These are phyloP conservation scores for Lentinula sp. DNA, from an alignment of 768 basidiomycete species.

Conservation along the genomic window DNA sequence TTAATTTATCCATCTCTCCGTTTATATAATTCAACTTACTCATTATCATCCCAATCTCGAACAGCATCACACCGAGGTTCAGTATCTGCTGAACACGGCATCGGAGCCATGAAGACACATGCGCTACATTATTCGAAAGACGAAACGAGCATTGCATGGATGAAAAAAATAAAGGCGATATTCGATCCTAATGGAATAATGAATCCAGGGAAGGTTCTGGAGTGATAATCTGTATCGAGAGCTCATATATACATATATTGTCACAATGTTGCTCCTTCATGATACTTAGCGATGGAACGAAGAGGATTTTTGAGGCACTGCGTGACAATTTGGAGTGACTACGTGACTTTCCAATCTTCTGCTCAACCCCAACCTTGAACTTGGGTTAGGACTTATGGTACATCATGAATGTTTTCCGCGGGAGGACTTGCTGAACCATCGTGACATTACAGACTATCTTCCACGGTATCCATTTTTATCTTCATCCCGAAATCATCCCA, in stretches of 20 bases:
- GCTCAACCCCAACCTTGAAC: constrained; percentile 7
- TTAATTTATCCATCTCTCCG: no score
- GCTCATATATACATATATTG: no score
- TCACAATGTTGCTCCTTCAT: no score
- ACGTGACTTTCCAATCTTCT: not conserved
- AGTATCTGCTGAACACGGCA: constrained; percentile 94
- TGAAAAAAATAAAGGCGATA: constrained; percentile 83
- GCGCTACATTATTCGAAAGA: constrained; percentile 86
- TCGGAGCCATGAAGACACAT: constrained; percentile 93
- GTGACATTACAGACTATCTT: constrained; percentile 54
- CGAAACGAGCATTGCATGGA: constrained; percentile 72
- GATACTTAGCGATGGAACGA: no score
- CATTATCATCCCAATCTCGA: not conserved
- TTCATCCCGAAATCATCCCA: constrained; percentile 71
- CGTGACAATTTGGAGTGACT: not conserved
- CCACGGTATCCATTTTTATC: constrained; percentile 80
- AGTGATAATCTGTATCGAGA: constrained; percentile 17
- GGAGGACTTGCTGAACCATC: not conserved
- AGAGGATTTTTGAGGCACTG: not conserved
- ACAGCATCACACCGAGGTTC: constrained; percentile 79
- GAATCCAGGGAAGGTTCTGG: constrained; percentile 84
- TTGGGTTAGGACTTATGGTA: constrained; percentile 11
- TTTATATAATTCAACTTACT: not conserved
- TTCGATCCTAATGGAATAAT: constrained; percentile 92
- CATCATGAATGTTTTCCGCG: not conserved